Evolutionary conservation across 2,329 filamentous ascomycete species (phyloP).

Genomic region (Hypoxylon sp.): DNA sequence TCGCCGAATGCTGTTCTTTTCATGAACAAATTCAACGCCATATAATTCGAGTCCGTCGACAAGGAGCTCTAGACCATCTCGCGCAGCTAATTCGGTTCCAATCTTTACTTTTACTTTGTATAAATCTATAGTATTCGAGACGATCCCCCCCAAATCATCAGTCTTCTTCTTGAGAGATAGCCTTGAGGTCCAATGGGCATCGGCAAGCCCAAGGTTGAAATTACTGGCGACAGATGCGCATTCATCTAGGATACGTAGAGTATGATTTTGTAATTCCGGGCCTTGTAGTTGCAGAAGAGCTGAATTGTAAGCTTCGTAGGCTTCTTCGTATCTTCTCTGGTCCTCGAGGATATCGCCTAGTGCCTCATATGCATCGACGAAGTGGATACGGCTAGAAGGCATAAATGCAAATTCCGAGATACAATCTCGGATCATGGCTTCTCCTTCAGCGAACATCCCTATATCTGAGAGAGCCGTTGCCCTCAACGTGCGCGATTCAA

Average conservation of each 20-base stretch:
- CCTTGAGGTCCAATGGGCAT: slow-evolving; percentile 13
- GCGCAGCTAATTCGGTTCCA: neutral
- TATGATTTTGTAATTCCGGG: neutral
- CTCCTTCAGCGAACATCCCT: neutral
- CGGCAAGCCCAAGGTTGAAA: slow-evolving; percentile 22
- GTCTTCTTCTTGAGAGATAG: slow-evolving; percentile 2
- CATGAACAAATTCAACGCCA: slow-evolving; percentile 15
- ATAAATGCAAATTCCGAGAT: neutral
- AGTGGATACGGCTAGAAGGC: neutral
- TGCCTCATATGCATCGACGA: neutral
- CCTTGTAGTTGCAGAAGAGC: slow-evolving; percentile 2
- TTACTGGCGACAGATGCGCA: slow-evolving; percentile 1
- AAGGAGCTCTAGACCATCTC: slow-evolving; percentile 16
- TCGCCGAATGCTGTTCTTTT: neutral
- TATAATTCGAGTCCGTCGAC: slow-evolving; percentile 18
- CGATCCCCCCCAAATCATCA: neutral
- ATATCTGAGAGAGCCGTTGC: neutral
- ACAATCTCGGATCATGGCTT: slow-evolving; percentile 6
- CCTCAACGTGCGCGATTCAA: neutral
- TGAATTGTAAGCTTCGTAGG: slow-evolving; percentile 19
- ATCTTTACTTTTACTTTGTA: neutral
- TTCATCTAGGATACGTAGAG: neutral
- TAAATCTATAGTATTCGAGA: neutral
- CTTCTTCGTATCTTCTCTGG: slow-evolving; percentile 20
- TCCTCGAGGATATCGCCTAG: slow-evolving; percentile 1